Evolutionary conservation across 2,329 filamentous ascomycete genomes (phyloP).

Genomic region (Hymenoscyphus repandus): DNA sequence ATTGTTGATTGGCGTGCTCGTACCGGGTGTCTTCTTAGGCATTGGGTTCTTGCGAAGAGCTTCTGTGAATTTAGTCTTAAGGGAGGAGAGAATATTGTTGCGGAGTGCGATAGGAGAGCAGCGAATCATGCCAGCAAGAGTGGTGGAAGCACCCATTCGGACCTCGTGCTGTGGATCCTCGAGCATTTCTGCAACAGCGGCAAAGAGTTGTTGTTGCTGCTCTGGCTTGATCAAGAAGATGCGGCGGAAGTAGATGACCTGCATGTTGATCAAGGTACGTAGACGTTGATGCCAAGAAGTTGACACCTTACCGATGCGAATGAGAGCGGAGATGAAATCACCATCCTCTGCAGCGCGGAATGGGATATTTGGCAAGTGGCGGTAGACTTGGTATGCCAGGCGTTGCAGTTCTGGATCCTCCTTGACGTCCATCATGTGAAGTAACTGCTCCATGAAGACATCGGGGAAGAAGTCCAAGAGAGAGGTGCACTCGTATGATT

Average conservation of each 20-base stretch:
- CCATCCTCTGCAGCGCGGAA: conserved; percentile 82
- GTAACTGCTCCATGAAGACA: conserved; percentile 81
- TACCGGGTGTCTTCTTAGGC: conserved; percentile 66
- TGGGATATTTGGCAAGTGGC: conserved; percentile 91
- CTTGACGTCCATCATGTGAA: conserved; percentile 99
- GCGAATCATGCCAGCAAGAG: conserved; percentile 93
- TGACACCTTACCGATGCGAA: conserved; percentile 79
- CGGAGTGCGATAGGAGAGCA: conserved; percentile 83
- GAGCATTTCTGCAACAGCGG: conserved; percentile 93
- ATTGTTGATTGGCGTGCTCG: conserved; percentile 63
- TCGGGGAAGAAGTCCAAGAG: conserved; percentile 87
- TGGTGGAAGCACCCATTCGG: conserved; percentile 84
- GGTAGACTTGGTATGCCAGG: conserved; percentile 93
- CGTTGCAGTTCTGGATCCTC: conserved; percentile 95
- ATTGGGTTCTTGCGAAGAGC: conserved; percentile 80
- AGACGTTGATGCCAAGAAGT: conserved; percentile 93
- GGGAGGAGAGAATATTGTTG: conserved; percentile 66
- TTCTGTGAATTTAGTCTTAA: conserved; percentile 74
- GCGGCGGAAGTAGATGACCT: conserved; percentile 95
- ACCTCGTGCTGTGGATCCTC: conserved; percentile 90
- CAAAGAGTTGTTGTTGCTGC: conserved; percentile 77
- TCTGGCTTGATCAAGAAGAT: conserved; percentile 75
- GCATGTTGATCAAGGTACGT: conserved; percentile 94
- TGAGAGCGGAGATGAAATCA: conserved; percentile 77
- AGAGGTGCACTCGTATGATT: conserved; percentile 87